A percentile compares a stretch with the other conserved stretches of the same genome.
Conservation (phyloP, 257 asterid species). For the Salvia miltiorrhiza region DNA sequence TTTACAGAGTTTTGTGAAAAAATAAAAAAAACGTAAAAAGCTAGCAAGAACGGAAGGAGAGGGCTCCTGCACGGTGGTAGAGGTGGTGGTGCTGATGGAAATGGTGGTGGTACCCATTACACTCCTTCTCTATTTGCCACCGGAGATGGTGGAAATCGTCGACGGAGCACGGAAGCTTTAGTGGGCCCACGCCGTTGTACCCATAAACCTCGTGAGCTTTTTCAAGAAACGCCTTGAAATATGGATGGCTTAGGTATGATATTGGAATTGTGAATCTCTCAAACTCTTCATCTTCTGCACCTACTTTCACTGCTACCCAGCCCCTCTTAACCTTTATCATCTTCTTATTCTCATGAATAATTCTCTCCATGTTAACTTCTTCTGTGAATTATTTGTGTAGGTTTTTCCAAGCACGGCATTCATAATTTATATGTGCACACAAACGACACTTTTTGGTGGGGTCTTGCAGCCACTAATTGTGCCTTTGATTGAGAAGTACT, state of each 20-base stretch:
- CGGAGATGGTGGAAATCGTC: conserved; percentile 45
- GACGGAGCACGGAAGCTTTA: conserved; percentile 39
- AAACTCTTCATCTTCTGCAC: conserved; percentile 26
- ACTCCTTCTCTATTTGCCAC: conserved; percentile 42
- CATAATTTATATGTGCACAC: neutral
- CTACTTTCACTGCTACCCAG: conserved; percentile 26
- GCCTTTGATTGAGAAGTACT: neutral
- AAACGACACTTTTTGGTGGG: neutral
- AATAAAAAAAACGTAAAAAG: too few species aligned
- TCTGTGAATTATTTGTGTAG: neutral
- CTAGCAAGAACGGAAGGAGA: conserved; percentile 35
- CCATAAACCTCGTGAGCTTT: conserved; percentile 44
- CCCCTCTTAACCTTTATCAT: conserved; percentile 35
- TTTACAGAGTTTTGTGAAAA: too few species aligned
- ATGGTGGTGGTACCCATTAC: conserved; percentile 9
- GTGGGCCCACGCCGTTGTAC: conserved; percentile 34
- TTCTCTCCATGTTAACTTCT: neutral
- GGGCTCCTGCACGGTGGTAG: conserved; percentile 19
- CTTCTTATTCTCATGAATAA: conserved; percentile 22
- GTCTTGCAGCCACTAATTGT: neutral
- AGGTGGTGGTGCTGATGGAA: conserved; percentile 25
- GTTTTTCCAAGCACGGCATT: neutral
- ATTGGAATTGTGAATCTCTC: conserved; percentile 37
- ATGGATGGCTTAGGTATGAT: conserved; percentile 39
- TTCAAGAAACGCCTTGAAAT: conserved; percentile 33